Base-by-base conservation (phyloP, 805 yeast species). In the Kodamaea leandrae region DNA sequence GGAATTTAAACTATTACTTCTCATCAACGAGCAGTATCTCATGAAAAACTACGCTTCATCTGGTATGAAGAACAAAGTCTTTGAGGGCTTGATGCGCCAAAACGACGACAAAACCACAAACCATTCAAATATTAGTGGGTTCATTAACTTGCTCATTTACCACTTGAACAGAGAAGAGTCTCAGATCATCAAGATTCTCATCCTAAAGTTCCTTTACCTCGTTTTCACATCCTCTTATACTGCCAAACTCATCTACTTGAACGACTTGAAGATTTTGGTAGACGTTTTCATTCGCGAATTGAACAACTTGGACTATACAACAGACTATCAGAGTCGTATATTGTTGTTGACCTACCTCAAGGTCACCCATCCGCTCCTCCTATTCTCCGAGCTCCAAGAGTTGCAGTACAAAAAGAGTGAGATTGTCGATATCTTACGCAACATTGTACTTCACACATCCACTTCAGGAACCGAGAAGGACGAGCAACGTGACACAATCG, bases 21-120 rank as follows among this genome's bases (percentile, higher is more conserved):
- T 88, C 1, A 66, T 90, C 18, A 90, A 90, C 61, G 96, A 90
- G 57, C 96, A 90, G 61, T 90, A 79, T 60, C 78, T 90, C 82
- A 83, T 87, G 77, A 46, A 68, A 50, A 59, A 72, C 49, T 52
- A 71, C 58, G 43, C 60, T 4, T 52, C 58, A 26, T 39, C 49
- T 1, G 46, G 46, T 1, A 36, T 47, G 18, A 76, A 80, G 51
- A 75, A 74, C 48, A 51, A 54, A 43, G 83, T 86, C 2, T 77
- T 84, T 52, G 67, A 72, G 4, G 72, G 75, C 2, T 57, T 90
- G 41, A 63, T 74, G 28, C 65, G 72, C n/a, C 50, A 66, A 10
- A 67, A 72, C 32, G 25, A 34, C 14, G 24, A 43, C 7, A 36
- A 48, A 4, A 34, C 46, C 7, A 48, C 45, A 26, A 37, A 43